phyloP scores from a whole-genome alignment of 2,329 filamentous ascomycete genomes.

The Penicillium sp. region DNA sequence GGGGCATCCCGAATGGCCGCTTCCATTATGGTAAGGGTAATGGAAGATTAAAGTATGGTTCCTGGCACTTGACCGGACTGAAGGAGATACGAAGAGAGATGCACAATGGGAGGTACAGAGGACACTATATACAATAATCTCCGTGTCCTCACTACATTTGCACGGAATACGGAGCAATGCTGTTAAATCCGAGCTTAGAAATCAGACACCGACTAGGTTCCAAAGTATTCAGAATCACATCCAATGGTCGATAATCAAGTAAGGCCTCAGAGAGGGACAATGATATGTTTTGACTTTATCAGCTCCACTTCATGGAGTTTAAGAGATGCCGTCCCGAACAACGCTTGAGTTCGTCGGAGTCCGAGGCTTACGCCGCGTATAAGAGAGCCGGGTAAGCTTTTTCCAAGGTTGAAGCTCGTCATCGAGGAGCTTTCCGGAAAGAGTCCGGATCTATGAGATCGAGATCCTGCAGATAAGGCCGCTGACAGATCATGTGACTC shows the following conservation, averaged over 20 bases:
- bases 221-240: neutral
- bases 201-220: neutral
- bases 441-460: no score
- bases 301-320: neutral
- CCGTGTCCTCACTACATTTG: neutral
- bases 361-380: neutral
- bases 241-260: neutral
- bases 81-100: neutral
- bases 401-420: no score
- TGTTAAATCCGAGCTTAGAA: neutral
- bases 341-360: neutral
- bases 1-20: slow-evolving; percentile 43
- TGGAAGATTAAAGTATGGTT: no score
- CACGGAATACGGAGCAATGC: neutral
- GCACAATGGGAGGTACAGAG: neutral
- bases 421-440: no score
- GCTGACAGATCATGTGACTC: neutral
- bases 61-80: neutral
- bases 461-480: neutral
- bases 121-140: neutral
- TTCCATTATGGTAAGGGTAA: slow-evolving; percentile 12
- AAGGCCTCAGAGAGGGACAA: no score
- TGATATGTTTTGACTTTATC: no score
- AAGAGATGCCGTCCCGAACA: neutral
- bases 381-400: neutral